Percentiles rank a stretch among this genome's conserved stretches.
These are phyloP conservation scores for Hygrophila difformis DNA, from an alignment of 257 asterid genomes.

Conservation along the genomic window DNA sequence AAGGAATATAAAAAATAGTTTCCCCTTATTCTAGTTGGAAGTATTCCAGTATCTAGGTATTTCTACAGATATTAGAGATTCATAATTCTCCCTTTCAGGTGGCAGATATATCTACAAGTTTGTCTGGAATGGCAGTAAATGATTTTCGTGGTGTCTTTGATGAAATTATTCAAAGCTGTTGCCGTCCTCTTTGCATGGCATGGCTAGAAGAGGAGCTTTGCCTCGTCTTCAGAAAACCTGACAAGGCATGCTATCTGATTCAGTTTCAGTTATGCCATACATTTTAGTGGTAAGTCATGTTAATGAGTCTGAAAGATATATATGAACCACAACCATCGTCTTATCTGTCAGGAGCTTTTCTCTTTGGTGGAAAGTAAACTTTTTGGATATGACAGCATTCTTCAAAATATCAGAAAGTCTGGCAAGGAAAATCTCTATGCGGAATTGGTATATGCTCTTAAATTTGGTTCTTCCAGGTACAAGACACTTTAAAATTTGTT, in stretches of 20 bases:
- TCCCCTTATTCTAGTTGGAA: no score
- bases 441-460: slow-evolving; percentile 67
- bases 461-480: slow-evolving; percentile 74
- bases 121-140: slow-evolving; percentile 23
- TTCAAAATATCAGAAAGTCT: slow-evolving; percentile 66
- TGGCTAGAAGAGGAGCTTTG: slow-evolving; percentile 90
- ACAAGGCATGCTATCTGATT: slow-evolving; percentile 43
- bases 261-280: slow-evolving; percentile 6
- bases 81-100: slow-evolving; percentile 42
- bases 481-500: slow-evolving; percentile 11
- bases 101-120: slow-evolving; percentile 36
- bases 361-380: slow-evolving; percentile 42
- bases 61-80: slow-evolving; percentile 2
- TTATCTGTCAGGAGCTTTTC: slow-evolving; percentile 49
- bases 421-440: slow-evolving; percentile 80
- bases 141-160: slow-evolving; percentile 37
- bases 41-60: no score
- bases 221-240: slow-evolving; percentile 35
- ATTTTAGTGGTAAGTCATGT: slow-evolving; percentile 5
- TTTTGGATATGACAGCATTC: slow-evolving; percentile 46
- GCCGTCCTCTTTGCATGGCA: slow-evolving; percentile 66
- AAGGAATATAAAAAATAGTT: no score
- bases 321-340: slow-evolving; percentile 7
- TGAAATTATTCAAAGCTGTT: slow-evolving; percentile 47
- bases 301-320: slow-evolving; percentile 5